Percentiles rank a stretch among this genome's conserved stretches.
phyloP scores from a whole-genome alignment of 768 basidiomycete species.

The Trametes cinnabarina region DNA sequence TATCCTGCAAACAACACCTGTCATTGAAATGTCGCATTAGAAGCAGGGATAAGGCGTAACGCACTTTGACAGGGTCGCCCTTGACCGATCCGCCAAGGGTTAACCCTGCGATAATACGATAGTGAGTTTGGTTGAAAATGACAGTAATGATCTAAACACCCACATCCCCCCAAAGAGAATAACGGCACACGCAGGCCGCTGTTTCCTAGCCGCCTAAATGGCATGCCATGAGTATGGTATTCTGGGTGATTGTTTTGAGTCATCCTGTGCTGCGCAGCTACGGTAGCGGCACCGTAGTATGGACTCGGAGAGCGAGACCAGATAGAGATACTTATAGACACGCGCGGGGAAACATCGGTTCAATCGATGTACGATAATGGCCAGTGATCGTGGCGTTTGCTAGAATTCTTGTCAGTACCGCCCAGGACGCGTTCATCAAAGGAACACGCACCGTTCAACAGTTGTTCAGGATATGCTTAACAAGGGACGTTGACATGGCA shows the following conservation, averaged over 20 bases:
- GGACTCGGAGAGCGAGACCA: no score
- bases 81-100: slow-evolving; percentile 64
- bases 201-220: slow-evolving; percentile 54
- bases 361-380: no score
- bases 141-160: slow-evolving; percentile 3
- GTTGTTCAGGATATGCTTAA: no score
- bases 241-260: neutral
- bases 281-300: no score
- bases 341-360: no score
- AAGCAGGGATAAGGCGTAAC: neutral
- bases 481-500: no score
- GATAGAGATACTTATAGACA: neutral
- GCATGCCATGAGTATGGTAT: slow-evolving; percentile 55
- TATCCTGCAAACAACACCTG: slow-evolving; percentile 45
- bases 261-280: neutral
- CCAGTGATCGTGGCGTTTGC: no score
- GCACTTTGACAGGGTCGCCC: slow-evolving; percentile 69
- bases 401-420: no score
- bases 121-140: neutral
- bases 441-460: no score
- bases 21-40: neutral
- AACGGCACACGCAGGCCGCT: slow-evolving; percentile 64
- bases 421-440: no score
- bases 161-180: slow-evolving; percentile 69
- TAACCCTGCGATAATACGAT: slow-evolving; percentile 35